phyloP scores from a whole-genome alignment of 2,329 filamentous ascomycete genomes.

The Claviceps pazoutovae region DNA sequence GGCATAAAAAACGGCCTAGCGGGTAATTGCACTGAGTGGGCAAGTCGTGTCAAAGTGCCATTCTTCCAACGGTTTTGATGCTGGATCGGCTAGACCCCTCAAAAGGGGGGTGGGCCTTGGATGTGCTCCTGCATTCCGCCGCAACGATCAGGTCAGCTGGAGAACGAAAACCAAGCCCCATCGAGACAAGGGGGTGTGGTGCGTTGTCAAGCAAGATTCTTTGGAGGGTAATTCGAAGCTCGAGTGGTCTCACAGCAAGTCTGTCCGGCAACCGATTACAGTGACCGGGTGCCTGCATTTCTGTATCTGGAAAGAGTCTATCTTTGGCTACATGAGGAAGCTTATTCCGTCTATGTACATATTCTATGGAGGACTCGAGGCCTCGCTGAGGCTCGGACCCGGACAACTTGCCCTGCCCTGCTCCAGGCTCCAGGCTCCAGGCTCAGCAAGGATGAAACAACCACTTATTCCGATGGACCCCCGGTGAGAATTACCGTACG shows the following conservation, averaged over 20 bases:
- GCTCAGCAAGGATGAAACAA: neutral
- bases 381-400: neutral
- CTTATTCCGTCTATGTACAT: too few species aligned
- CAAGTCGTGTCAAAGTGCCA: conserved; percentile 5
- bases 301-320: neutral
- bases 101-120: neutral
- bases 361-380: too few species aligned
- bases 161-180: conserved; percentile 1
- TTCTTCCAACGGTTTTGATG: conserved; percentile 7
- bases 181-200: neutral
- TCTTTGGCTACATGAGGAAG: too few species aligned
- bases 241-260: neutral
- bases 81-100: conserved; percentile 3
- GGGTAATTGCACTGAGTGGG: conserved; percentile 6
- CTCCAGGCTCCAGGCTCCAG: too few species aligned
- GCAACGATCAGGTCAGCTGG: conserved; percentile 4
- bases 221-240: conserved; percentile 2
- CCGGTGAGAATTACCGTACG: neutral
- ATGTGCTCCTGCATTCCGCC: neutral
- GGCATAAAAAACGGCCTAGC: conserved; percentile 9
- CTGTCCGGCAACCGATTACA: neutral
- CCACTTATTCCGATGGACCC: neutral
- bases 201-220: neutral
- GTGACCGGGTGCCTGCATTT: neutral
- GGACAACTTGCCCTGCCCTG: neutral